Conservation (phyloP, 495 filamentous ascomycete species). For the Penicillium lividum region DNA sequence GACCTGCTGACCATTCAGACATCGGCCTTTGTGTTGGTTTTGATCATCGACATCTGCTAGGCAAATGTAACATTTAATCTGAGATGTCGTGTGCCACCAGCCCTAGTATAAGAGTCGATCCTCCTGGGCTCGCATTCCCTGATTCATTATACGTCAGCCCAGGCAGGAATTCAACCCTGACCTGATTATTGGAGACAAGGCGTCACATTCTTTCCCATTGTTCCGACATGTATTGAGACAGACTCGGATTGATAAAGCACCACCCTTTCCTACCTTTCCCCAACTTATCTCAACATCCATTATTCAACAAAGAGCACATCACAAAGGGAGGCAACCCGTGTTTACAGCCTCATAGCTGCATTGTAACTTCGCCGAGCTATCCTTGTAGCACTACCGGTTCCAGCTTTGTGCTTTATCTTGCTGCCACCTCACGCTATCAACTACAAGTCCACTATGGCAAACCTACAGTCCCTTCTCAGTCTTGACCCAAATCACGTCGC, state of each 20-base stretch:
- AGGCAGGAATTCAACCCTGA: slow-evolving; percentile 22
- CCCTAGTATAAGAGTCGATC: slow-evolving; percentile 25
- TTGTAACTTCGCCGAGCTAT: background rate
- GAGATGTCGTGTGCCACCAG: slow-evolving; percentile 22
- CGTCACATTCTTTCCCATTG: slow-evolving; percentile 18
- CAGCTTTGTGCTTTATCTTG: slow-evolving; percentile 5
- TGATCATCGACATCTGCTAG: background rate
- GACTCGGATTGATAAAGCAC: slow-evolving; percentile 8
- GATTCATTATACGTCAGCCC: slow-evolving; percentile 25
- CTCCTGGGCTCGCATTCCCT: slow-evolving; percentile 12
- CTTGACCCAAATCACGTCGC: slow-evolving; percentile 40
- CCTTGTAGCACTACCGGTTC: slow-evolving; percentile 9
- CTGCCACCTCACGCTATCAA: background rate
- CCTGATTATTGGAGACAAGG: slow-evolving; percentile 15
- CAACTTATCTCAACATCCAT: background rate
- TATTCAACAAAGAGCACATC: background rate
- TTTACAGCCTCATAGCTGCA: background rate
- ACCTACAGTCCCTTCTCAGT: slow-evolving; percentile 18
- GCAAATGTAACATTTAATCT: slow-evolving; percentile 20
- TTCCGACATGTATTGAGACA: slow-evolving; percentile 13
- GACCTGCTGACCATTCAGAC: slow-evolving; percentile 16
- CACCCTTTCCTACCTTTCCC: background rate
- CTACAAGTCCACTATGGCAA: slow-evolving; percentile 21
- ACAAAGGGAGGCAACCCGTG: background rate
- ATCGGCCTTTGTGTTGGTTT: background rate